Evolutionary conservation across 257 asterid species (phyloP), one percentile per base, ranked within the genome.

Genomic region (Nicotiana otophora): DNA sequence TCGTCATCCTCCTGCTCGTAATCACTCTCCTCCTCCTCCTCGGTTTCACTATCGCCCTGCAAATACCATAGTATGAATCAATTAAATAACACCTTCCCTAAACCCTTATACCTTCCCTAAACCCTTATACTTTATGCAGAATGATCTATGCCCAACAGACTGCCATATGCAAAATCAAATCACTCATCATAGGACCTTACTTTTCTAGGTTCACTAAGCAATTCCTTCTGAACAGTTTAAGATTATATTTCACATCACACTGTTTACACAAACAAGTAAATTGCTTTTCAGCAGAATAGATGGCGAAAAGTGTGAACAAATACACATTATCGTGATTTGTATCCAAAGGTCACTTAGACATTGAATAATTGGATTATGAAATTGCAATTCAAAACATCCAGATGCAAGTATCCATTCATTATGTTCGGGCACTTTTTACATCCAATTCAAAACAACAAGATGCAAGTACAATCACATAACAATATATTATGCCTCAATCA

Each of bases 41-140:
- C 97, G 5, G 92, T 87, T 4, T 90, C 98, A 82, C 92, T 91
- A 72, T 89, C 97, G n/a, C 90, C 98, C 93, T 91, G 67, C 16
- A 68, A 67, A 82, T 64, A 76, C 51, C n/a, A 79, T 17, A 28
- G 55, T 20, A 34, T 57, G 15, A 36, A 34, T 28, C 42, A 62
- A 79, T 19, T 48, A 83, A 70, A 66, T 31, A 28, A 80, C n/a
- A 36, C 63, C 36, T 26, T 69, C n/a, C 36, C 61, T 6, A 46
- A 46, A 34, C 61, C 61, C 12, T 42, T 42, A 72, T 6, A 72
- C 20, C 46, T 46, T 72, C 26, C 26, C 61, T 6, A 46, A 46
- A 34, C 61, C 61, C 12, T 42, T 42, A 72, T 6, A 72, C 20
- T 72, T 72, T 72, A 46, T 33, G 60, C 60, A 72, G 48, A 10